These are phyloP conservation scores for Syncephalis fuscata DNA, from an alignment of 371 early-diverging fungal species.

Conservation along the genomic window DNA sequence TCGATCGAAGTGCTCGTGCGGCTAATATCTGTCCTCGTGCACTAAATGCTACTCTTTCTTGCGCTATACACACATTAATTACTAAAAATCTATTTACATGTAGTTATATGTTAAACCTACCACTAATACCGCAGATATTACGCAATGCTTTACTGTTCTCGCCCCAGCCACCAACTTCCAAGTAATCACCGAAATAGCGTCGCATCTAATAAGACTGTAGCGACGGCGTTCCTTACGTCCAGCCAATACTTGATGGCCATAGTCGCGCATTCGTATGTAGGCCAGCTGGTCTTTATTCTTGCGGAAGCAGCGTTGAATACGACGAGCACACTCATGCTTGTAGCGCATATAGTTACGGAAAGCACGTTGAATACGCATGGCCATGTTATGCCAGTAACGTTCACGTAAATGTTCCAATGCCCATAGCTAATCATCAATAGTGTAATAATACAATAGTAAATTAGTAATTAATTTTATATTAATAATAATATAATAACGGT, in stretches of 20 bases:
- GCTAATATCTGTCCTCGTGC: constrained; percentile 44
- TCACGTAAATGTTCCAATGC: constrained; percentile 85
- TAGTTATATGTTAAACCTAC: constrained; percentile 6
- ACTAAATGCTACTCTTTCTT: constrained; percentile 48
- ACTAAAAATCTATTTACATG: constrained; percentile 1
- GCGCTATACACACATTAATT: constrained; percentile 8
- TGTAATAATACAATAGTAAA: neutral
- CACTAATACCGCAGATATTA: constrained; percentile 32
- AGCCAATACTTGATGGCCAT: constrained; percentile 80
- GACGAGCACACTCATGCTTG: constrained; percentile 51
- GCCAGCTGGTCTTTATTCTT: constrained; percentile 80
- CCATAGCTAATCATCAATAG: constrained; percentile 57
- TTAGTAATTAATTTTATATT: neutral
- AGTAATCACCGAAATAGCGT: constrained; percentile 83
- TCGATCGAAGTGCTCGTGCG: constrained; percentile 61
- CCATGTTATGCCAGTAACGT: constrained; percentile 92
- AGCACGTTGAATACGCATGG: constrained; percentile 82
- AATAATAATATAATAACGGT: neutral
- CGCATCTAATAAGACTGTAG: constrained; percentile 72
- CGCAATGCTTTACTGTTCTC: constrained; percentile 47
- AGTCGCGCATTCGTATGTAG: constrained; percentile 79
- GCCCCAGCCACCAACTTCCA: constrained; percentile 48
- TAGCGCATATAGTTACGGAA: constrained; percentile 67
- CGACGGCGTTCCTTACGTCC: constrained; percentile 83
- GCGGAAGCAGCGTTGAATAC: constrained; percentile 71